Conservation (phyloP, 2,329 filamentous ascomycete species). For the Seiridium cupressi region DNA sequence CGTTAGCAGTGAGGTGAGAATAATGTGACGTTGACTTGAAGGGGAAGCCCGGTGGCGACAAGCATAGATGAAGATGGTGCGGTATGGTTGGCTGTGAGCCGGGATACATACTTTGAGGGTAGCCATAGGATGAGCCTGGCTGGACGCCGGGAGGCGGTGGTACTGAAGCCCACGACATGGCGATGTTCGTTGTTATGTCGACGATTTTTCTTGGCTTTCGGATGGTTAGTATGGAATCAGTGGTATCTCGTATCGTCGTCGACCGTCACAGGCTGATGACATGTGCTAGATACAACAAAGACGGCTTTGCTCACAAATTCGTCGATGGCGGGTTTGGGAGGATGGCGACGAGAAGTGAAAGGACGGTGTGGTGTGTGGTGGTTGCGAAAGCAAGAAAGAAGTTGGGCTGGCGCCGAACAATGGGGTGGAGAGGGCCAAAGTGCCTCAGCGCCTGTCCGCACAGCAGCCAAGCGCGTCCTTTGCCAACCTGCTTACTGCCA, state of each 20-base stretch:
- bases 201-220: not conserved
- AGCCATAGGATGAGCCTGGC: constrained; percentile 16
- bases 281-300: not conserved
- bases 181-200: not conserved
- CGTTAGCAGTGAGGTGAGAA: constrained; percentile 23
- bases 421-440: not conserved
- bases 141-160: constrained; percentile 25
- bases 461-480: too few species aligned
- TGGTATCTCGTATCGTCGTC: not conserved
- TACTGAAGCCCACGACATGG: constrained; percentile 10
- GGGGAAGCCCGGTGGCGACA: not conserved
- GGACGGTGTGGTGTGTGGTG: not conserved
- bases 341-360: not conserved
- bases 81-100: not conserved
- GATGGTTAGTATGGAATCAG: constrained; percentile 5
- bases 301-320: not conserved
- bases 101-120: constrained; percentile 20
- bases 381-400: not conserved
- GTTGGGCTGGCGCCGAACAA: not conserved
- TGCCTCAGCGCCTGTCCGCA: too few species aligned
- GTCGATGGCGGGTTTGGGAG: not conserved
- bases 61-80: not conserved
- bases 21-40: not conserved
- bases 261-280: not conserved
- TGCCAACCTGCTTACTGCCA: too few species aligned